phyloP scores from a whole-genome alignment of 768 basidiomycete species.

The Cystofilobasidium capitatum region DNA sequence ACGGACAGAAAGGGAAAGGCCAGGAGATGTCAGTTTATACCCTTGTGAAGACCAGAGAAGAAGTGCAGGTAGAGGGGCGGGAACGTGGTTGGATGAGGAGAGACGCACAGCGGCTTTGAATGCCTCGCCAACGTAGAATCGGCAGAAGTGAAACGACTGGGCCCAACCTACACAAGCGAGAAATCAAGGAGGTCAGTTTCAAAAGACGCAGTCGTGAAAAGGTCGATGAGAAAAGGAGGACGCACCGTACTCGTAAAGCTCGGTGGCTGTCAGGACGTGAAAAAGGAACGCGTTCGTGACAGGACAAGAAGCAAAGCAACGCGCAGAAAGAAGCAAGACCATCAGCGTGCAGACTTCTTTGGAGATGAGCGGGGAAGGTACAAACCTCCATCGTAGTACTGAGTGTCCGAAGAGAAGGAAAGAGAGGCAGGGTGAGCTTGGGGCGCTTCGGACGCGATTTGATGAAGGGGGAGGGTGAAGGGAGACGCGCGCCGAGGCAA shows the following conservation, averaged over 20 bases:
- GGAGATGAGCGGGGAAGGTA: not conserved
- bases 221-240: not conserved
- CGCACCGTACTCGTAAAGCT: constrained; percentile 80
- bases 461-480: too few species aligned
- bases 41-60: not conserved
- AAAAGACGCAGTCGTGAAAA: not conserved
- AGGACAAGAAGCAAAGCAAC: not conserved
- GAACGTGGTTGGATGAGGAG: not conserved
- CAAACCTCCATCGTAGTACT: constrained; percentile 68
- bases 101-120: constrained; percentile 34
- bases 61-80: not conserved
- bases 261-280: constrained; percentile 44
- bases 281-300: not conserved
- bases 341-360: too few species aligned
- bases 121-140: constrained; percentile 76
- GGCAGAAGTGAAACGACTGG: constrained; percentile 88
- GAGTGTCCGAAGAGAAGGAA: not conserved
- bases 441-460: too few species aligned
- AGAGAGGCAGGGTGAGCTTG: too few species aligned
- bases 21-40: not conserved
- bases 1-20: not conserved
- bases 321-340: too few species aligned
- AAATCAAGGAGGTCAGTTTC: not conserved
- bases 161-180: constrained; percentile 27
- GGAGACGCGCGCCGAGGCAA: too few species aligned